phyloP scores from a whole-genome alignment of 2,329 filamentous ascomycete species.

The Talaromyces verruculosus region DNA sequence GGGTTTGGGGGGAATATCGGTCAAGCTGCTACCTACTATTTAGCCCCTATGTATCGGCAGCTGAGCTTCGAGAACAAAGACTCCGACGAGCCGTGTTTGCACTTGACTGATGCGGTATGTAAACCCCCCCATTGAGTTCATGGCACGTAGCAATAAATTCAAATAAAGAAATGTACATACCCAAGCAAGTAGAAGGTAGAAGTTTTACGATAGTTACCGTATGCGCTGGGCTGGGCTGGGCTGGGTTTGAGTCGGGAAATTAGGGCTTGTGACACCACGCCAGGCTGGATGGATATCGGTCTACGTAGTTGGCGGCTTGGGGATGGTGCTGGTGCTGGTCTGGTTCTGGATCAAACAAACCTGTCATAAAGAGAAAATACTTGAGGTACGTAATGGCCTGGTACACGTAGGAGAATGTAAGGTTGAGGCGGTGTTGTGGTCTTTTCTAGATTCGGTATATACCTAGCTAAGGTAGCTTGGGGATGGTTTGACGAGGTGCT shows the following conservation, averaged over 20 bases:
- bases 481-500: neutral
- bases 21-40: neutral
- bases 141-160: neutral
- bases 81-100: neutral
- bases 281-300: neutral
- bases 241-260: neutral
- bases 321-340: neutral
- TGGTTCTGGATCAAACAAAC: neutral
- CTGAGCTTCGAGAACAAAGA: neutral
- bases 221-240: neutral
- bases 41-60: neutral
- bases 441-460: neutral
- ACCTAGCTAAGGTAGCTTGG: neutral
- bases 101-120: neutral
- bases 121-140: neutral
- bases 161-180: neutral
- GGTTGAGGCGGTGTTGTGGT: neutral
- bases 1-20: neutral
- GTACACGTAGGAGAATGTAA: neutral
- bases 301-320: neutral
- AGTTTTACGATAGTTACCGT: neutral
- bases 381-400: neutral
- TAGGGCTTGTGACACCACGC: neutral
- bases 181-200: neutral
- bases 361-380: neutral